Evolutionary conservation across 768 basidiomycete genomes (phyloP), one percentile per base, ranked within the genome.

Genomic region (Daedaleopsis sinensis): DNA sequence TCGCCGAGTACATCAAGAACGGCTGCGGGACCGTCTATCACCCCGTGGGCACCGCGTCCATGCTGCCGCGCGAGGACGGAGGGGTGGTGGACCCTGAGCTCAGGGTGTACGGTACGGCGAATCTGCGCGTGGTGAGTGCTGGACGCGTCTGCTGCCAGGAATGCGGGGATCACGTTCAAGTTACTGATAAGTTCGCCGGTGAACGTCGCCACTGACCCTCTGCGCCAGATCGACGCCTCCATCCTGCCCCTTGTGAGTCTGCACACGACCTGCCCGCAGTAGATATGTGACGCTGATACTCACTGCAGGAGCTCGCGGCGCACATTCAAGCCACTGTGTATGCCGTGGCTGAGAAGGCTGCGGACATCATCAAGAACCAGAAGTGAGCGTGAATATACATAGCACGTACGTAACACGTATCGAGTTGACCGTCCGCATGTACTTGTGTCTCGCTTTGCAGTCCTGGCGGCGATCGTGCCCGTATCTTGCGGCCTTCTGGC

Each of bases 11-110:
- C 46, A 48, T 56, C 46, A 56, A 56, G 46, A 24, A 44, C 43
- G 24, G 24, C 5, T 44, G 23, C 19, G 46, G 43, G 43, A 15
- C 21, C 24, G 35, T 56, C 5, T 56, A 32, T 39, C 55, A 56
- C 43, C 55, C 55, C 32, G 16, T 56, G 27, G 55, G 55, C 16
- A 35, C 55, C 3, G 42, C 43, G 43, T 16, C 55, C 5, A 56
- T 56, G 55, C 36, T 56, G 15, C 55, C 55, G 8, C 23, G 55
- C 24, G 43, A 56, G 35, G 35, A 56, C 43, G 55, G 55, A 9
- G 55, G 55, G 18, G 55, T 56, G 6, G 55, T 56, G 16, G 55
- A 56, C 46, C 46, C 55, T 5, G 55, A 44, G 36, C 55, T 56
- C 39, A 27, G 32, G n/a, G 55, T 56, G 23, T 56, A 56, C 35